These are phyloP conservation scores for Penicillium desertorum DNA, from an alignment of 495 filamentous ascomycete genomes.

Conservation along the genomic window DNA sequence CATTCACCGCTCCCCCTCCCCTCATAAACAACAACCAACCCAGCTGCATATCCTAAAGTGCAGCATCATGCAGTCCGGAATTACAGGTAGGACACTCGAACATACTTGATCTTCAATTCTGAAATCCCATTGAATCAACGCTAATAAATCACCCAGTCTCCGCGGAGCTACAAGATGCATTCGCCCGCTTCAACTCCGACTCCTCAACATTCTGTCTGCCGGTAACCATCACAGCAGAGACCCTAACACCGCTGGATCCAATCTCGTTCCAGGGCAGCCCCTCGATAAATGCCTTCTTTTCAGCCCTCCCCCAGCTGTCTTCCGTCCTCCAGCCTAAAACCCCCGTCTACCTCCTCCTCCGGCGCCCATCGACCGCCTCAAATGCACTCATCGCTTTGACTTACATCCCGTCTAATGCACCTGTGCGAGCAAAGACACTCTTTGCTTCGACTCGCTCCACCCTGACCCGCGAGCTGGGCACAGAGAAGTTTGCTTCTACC, in stretches of 20 bases:
- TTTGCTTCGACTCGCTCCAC: conserved; percentile 88
- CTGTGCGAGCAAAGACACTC: conserved; percentile 93
- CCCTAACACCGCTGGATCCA: conserved; percentile 61
- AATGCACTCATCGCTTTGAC: conserved; percentile 71
- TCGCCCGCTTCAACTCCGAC: conserved; percentile 68
- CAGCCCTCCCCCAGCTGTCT: conserved; percentile 60
- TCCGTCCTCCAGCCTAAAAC: conserved; percentile 69
- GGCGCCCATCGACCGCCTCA: conserved; percentile 53
- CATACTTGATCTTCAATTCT: conserved; percentile 5
- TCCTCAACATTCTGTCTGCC: conserved; percentile 72
- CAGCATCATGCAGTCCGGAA: conserved; percentile 80
- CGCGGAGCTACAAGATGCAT: conserved; percentile 78
- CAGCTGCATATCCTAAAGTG: conserved; percentile 9
- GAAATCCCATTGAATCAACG: conserved; percentile 2
- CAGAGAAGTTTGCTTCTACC: conserved; percentile 80
- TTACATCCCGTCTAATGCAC: conserved; percentile 86
- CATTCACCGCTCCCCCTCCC: conserved; percentile 30
- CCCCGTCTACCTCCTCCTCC: conserved; percentile 82
- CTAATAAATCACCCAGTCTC: conserved; percentile 59
- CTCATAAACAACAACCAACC: conserved; percentile 23
- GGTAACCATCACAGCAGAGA: conserved; percentile 73
- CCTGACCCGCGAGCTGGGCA: conserved; percentile 80
- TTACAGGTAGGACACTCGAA: conserved; percentile 58
- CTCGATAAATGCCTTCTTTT: conserved; percentile 56
- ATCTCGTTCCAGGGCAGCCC: conserved; percentile 54